These are phyloP conservation scores for Candida neerlandica DNA, from an alignment of 1,139 yeast genomes.

Conservation along the genomic window DNA sequence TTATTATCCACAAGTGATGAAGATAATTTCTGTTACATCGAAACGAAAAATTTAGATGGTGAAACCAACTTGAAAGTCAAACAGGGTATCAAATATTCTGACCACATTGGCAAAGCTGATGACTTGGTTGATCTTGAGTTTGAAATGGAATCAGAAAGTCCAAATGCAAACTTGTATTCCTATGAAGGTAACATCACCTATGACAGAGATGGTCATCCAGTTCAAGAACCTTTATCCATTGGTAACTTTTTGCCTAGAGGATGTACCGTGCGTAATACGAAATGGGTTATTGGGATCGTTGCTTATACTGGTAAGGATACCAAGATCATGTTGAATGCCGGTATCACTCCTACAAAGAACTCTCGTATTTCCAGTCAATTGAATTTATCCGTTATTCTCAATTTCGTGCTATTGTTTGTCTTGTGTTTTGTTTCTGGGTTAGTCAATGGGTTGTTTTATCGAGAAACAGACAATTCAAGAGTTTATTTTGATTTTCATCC, in stretches of 20 bases:
- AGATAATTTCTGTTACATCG: slow-evolving; percentile 91
- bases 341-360: slow-evolving; percentile 86
- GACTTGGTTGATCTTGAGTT: slow-evolving; percentile 78
- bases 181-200: slow-evolving; percentile 85
- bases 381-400: slow-evolving; percentile 77
- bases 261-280: slow-evolving; percentile 86
- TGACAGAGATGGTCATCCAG: slow-evolving; percentile 49
- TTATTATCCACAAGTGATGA: slow-evolving; percentile 79
- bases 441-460: slow-evolving; percentile 77
- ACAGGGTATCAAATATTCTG: slow-evolving; percentile 72
- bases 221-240: slow-evolving; percentile 75
- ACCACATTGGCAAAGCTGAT: slow-evolving; percentile 54
- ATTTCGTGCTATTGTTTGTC: slow-evolving; percentile 72
- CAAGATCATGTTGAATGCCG: slow-evolving; percentile 91
- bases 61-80: slow-evolving; percentile 90
- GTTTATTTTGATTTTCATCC: slow-evolving; percentile 64
- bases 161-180: slow-evolving; percentile 79
- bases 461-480: slow-evolving; percentile 55
- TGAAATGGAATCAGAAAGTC: slow-evolving; percentile 90
- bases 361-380: slow-evolving; percentile 83
- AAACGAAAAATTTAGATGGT: slow-evolving; percentile 94
- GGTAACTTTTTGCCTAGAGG: slow-evolving; percentile 87
- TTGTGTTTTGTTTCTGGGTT: slow-evolving; percentile 83
- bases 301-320: slow-evolving; percentile 89
- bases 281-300: slow-evolving; percentile 90